Conservation (phyloP, 805 yeast species). For the Ogataea nitratoaversa region DNA sequence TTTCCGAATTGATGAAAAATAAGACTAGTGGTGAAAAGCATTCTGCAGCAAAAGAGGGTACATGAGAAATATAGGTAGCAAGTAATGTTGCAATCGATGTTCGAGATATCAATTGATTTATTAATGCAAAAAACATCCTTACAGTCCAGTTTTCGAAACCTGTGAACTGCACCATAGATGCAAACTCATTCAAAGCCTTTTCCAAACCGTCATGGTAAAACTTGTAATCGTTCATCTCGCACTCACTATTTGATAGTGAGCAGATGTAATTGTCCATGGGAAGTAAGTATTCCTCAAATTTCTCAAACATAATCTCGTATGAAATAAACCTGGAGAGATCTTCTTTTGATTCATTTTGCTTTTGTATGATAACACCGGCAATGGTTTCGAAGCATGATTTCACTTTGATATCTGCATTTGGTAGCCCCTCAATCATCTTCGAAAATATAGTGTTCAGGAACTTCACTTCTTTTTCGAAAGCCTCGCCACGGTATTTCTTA, state of each 20-base stretch:
- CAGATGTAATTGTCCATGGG: conserved; percentile 36
- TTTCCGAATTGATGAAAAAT: conserved; percentile 20
- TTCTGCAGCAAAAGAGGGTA: conserved; percentile 25
- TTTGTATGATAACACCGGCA: conserved; percentile 36
- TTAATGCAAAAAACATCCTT: conserved; percentile 29
- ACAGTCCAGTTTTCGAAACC: conserved; percentile 30
- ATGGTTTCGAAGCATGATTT: conserved; percentile 34
- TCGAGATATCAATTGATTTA: conserved; percentile 29
- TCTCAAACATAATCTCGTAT: conserved; percentile 17
- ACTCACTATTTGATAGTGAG: conserved; percentile 27
- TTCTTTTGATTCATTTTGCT: conserved; percentile 13
- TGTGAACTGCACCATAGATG: conserved; percentile 6
- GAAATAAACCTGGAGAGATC: conserved; percentile 24
- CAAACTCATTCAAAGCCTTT: conserved; percentile 13
- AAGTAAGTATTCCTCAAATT: conserved; percentile 20
- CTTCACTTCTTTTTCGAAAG: conserved; percentile 18
- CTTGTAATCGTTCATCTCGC: conserved; percentile 11
- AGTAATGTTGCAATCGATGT: conserved; percentile 32
- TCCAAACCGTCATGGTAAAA: conserved; percentile 12
- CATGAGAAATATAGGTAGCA: conserved; percentile 27
- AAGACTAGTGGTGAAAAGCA: conserved; percentile 29
- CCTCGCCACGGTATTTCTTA: conserved; percentile 6
- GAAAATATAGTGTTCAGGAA: conserved; percentile 28
- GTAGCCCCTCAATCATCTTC: conserved; percentile 20
- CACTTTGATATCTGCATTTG: conserved; percentile 18